Evolutionary conservation across 1,284 basidiomycete species (phyloP).

Genomic region (Mrakiaceae sp.): DNA sequence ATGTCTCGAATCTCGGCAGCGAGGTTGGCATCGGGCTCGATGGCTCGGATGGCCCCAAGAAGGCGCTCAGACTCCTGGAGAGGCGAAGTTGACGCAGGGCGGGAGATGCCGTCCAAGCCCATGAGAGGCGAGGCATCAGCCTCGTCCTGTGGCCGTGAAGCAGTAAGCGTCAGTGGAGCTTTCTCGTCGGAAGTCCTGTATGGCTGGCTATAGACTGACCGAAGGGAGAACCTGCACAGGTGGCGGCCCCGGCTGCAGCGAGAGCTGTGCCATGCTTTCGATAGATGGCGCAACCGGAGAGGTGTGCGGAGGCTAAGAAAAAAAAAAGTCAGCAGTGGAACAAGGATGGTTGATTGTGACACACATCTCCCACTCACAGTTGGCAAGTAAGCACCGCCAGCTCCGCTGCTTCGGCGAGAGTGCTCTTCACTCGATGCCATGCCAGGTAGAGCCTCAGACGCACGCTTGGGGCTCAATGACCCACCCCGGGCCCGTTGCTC

Average conservation of each 20-base stretch:
- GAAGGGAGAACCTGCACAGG: too few relatives aligned
- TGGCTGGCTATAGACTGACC: too few relatives aligned
- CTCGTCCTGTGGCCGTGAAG: conserved; percentile 37
- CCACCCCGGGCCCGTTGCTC: background rate
- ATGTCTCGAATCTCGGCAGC: conserved; percentile 59
- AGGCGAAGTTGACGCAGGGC: background rate
- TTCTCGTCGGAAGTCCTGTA: too few relatives aligned
- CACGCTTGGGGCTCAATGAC: too few relatives aligned
- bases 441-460: too few relatives aligned
- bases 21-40: conserved; percentile 40
- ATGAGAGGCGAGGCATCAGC: conserved; percentile 36
- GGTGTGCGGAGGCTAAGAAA: background rate
- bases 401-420: too few relatives aligned
- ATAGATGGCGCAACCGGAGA: background rate
- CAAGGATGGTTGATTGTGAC: background rate
- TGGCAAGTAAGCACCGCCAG: background rate
- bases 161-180: too few relatives aligned
- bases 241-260: too few relatives aligned
- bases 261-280: too few relatives aligned
- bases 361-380: background rate
- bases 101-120: background rate
- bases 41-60: conserved; percentile 49
- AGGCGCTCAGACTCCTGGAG: conserved; percentile 57
- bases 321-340: background rate
- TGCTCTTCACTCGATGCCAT: too few relatives aligned